Conservation (phyloP, 2,329 filamentous ascomycete species). For the Xylaria sp. region DNA sequence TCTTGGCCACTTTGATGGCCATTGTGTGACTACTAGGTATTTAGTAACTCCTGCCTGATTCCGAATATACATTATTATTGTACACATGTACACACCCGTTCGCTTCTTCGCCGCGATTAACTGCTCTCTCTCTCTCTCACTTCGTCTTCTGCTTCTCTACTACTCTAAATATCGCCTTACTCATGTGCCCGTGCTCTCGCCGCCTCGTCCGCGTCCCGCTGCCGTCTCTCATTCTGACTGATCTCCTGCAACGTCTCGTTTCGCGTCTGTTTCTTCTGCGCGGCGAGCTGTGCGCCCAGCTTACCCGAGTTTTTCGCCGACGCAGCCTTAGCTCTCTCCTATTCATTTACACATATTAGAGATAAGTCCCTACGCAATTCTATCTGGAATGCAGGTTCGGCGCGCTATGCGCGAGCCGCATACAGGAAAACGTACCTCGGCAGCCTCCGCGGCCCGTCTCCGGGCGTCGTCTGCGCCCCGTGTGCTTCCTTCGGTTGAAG, state of each 20-base stretch:
- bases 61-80: background rate
- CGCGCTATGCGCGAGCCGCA: background rate
- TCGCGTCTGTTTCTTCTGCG: slow-evolving; percentile 70
- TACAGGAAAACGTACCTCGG: slow-evolving; percentile 58
- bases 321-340: slow-evolving; percentile 63
- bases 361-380: background rate
- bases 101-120: too few relatives aligned
- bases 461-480: slow-evolving; percentile 52
- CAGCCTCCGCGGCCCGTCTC: slow-evolving; percentile 70
- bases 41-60: background rate
- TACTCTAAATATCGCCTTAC: slow-evolving; percentile 30
- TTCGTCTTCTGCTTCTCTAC: background rate
- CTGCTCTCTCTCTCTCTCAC: too few relatives aligned
- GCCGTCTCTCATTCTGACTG: slow-evolving; percentile 60
- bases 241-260: slow-evolving; percentile 61
- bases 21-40: background rate
- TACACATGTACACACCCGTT: background rate
- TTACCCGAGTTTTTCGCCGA: slow-evolving; percentile 57
- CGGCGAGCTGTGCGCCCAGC: slow-evolving; percentile 62
- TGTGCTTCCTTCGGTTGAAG: slow-evolving; percentile 1
- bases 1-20: background rate
- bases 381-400: background rate
- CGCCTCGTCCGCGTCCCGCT: slow-evolving; percentile 62
- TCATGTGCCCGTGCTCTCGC: slow-evolving; percentile 54
- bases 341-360: slow-evolving; percentile 6